Percentiles rank a stretch among this genome's conserved stretches.
These are phyloP conservation scores for Ophiostoma novo-ulmi DNA, from an alignment of 2,329 filamentous ascomycete genomes.

Conservation along the genomic window DNA sequence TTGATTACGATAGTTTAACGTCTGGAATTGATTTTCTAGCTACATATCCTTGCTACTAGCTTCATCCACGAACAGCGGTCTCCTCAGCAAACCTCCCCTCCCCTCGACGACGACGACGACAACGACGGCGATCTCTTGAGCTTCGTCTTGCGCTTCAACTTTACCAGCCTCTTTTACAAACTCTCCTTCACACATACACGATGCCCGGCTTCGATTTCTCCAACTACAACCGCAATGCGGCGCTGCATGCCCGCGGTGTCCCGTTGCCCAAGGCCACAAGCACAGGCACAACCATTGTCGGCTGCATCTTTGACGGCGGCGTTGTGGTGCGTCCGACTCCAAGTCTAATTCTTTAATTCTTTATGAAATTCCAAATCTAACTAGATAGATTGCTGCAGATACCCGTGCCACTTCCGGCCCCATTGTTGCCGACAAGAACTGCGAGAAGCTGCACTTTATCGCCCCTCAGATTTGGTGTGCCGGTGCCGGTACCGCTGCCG, in stretches of 20 bases:
- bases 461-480: slow-evolving; percentile 98
- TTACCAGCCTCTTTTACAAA: neutral
- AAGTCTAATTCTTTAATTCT: too few species aligned
- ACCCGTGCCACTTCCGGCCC: slow-evolving; percentile 94
- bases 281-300: slow-evolving; percentile 97
- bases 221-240: slow-evolving; percentile 98
- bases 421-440: slow-evolving; percentile 99
- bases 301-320: slow-evolving; percentile 91
- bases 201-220: slow-evolving; percentile 99
- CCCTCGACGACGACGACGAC: neutral
- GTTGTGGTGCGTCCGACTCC: slow-evolving; percentile 65
- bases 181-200: slow-evolving; percentile 35
- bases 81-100: neutral
- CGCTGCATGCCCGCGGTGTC: slow-evolving; percentile 87
- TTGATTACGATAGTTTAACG: neutral
- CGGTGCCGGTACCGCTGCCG: slow-evolving; percentile 92
- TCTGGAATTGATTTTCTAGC: neutral
- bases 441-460: slow-evolving; percentile 99
- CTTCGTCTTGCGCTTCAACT: neutral
- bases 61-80: neutral
- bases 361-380: neutral
- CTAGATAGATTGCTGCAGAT: slow-evolving; percentile 83
- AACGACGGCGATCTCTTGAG: neutral
- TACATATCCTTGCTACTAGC: neutral
- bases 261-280: slow-evolving; percentile 96